Evolutionary conservation across 1,284 basidiomycete species (phyloP).

Genomic region (Ustilago hordei): DNA sequence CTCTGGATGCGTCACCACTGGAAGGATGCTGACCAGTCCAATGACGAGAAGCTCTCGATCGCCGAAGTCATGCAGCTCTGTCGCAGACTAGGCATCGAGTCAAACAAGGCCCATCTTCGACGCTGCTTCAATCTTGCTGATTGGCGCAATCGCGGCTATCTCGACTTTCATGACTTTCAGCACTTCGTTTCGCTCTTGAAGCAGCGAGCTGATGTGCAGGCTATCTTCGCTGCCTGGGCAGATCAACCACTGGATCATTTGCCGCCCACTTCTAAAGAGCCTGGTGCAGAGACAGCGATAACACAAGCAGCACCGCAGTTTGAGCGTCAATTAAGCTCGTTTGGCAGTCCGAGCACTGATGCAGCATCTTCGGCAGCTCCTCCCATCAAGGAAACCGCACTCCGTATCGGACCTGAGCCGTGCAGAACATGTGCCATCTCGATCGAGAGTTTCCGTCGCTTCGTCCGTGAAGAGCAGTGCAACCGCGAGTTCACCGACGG

Average conservation of each 20-base stretch:
- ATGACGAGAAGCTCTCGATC: slow-evolving; percentile 78
- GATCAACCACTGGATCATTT: slow-evolving; percentile 29
- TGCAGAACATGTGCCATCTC: slow-evolving; percentile 36
- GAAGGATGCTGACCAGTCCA: slow-evolving; percentile 77
- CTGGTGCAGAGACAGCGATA: not conserved
- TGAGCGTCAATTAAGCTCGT: not conserved
- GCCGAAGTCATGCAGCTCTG: slow-evolving; percentile 83
- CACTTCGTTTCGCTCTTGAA: slow-evolving; percentile 87
- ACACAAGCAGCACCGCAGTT: not conserved
- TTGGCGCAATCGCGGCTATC: slow-evolving; percentile 75
- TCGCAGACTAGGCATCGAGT: slow-evolving; percentile 79
- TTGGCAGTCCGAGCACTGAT: not conserved
- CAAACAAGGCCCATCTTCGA: slow-evolving; percentile 76
- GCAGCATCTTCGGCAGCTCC: slow-evolving; percentile 8
- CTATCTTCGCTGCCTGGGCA: slow-evolving; percentile 65
- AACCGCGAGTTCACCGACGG: slow-evolving; percentile 34
- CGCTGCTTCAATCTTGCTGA: slow-evolving; percentile 84
- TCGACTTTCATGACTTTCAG: slow-evolving; percentile 87
- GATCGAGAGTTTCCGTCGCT: slow-evolving; percentile 42
- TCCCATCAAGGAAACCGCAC: slow-evolving; percentile 3
- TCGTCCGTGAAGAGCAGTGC: slow-evolving; percentile 60
- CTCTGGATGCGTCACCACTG: slow-evolving; percentile 87
- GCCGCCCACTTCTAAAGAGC: not conserved
- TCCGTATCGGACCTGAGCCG: slow-evolving; percentile 16
- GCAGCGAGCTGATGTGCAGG: slow-evolving; percentile 81